Evolutionary conservation across 2,329 filamentous ascomycete species (phyloP), one percentile per base, ranked within the genome.

Genomic region (Pseudofabraea citricarpa): DNA sequence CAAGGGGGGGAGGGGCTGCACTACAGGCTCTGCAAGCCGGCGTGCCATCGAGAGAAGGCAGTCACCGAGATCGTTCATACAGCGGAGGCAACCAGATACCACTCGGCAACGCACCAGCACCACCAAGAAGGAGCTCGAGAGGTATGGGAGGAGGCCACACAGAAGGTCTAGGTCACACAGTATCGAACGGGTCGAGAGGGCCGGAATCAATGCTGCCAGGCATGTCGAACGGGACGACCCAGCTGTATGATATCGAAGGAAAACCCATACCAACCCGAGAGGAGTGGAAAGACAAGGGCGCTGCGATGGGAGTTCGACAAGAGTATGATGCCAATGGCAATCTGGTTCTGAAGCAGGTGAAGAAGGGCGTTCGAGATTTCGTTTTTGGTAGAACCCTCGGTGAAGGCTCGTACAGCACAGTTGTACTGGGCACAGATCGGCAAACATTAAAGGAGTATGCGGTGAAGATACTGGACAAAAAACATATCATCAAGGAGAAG

Each of bases 401-500:
- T 45, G 93, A 98, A 66, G 93, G 93, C 20, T 98, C 93, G 5
- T 98, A 98, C 75, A 97, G 91, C 60, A 96, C 90, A 7, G 93
- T 98, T 27, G 81, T 93, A 51, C 81, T 93, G 41, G 93, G 90
- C 27, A 95, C 90, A 4, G 93, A 98, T 65, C 83, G 91, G 48
- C 89, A 95, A 64, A 95, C 89, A 1, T 71, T 94, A 45, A 95
- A 95, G 58, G 91, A 98, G 64, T 97, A 97, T 61, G 93, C 93
- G 20, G 90, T 98, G 68, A 98, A 98, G 65, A 91, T 98, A 13
- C 78, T 98, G 36, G 93, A 98, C 68, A 98, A 98, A 69, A 81
- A 90, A 58, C 93, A 98, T 65, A 98, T 98, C 60, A 98, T 98
- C 73, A 98, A 97, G 67, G 93, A 98, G 69, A 97, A 95, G 68